phyloP scores from a whole-genome alignment of 495 filamentous ascomycete genomes.

The Hypomontagnella monticulosa region DNA sequence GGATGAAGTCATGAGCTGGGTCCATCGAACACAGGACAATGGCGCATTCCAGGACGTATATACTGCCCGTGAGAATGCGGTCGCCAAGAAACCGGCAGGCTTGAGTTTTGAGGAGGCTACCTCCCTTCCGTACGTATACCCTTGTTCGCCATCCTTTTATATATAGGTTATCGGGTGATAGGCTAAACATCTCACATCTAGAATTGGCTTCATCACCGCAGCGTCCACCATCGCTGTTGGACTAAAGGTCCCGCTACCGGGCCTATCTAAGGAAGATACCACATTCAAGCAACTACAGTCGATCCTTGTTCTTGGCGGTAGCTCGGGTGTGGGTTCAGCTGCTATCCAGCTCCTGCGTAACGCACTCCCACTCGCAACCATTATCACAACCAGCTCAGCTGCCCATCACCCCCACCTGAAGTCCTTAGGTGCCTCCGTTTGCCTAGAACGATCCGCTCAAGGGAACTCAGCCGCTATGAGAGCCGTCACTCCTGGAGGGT shows the following conservation, averaged over 20 bases:
- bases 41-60: slow-evolving; percentile 55
- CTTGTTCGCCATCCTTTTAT: background rate
- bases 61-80: slow-evolving; percentile 46
- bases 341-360: slow-evolving; percentile 55
- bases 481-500: slow-evolving; percentile 39
- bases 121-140: slow-evolving; percentile 50
- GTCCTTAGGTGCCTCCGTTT: slow-evolving; percentile 47
- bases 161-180: background rate
- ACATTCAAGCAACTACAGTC: slow-evolving; percentile 37
- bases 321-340: slow-evolving; percentile 52
- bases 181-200: slow-evolving; percentile 22
- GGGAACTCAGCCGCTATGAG: slow-evolving; percentile 40
- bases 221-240: slow-evolving; percentile 43
- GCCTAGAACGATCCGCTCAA: slow-evolving; percentile 45
- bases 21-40: slow-evolving; percentile 32
- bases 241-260: slow-evolving; percentile 45
- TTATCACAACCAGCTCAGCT: slow-evolving; percentile 54
- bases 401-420: slow-evolving; percentile 44
- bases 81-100: slow-evolving; percentile 52
- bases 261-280: slow-evolving; percentile 30
- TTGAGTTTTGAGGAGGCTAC: slow-evolving; percentile 55
- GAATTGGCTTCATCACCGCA: slow-evolving; percentile 55
- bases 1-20: slow-evolving; percentile 51
- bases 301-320: slow-evolving; percentile 56
- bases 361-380: slow-evolving; percentile 45